Evolutionary conservation across 805 yeast genomes (phyloP).

Genomic region (Nakazawaea peltata): DNA sequence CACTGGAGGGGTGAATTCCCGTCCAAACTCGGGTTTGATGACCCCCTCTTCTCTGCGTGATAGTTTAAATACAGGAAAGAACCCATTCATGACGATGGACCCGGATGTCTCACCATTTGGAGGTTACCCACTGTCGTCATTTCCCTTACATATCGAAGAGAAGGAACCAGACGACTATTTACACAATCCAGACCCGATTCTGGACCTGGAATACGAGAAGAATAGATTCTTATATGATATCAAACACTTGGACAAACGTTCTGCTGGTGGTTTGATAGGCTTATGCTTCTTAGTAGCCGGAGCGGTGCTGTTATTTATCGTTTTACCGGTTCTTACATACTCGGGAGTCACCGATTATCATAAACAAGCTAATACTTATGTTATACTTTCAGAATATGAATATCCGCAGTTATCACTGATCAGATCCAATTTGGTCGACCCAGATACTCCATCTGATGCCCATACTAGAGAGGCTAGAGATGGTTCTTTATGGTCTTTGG

Average conservation of each 20-base stretch:
- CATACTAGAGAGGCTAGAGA: slow-evolving; percentile 41
- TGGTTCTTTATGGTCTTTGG: slow-evolving; percentile 68
- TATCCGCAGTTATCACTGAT: slow-evolving; percentile 54
- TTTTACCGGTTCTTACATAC: slow-evolving; percentile 79
- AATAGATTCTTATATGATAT: slow-evolving; percentile 58
- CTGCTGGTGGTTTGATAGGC: slow-evolving; percentile 56
- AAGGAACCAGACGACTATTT: slow-evolving; percentile 92
- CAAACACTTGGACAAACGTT: slow-evolving; percentile 56
- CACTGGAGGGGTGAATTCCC: too few relatives aligned
- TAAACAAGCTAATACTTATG: slow-evolving; percentile 23
- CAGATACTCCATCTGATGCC: slow-evolving; percentile 54
- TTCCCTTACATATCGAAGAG: slow-evolving; percentile 87
- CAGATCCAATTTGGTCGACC: slow-evolving; percentile 55
- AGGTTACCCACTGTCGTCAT: slow-evolving; percentile 89
- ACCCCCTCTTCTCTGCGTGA: not conserved
- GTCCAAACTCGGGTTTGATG: not conserved
- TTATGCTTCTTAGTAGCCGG: slow-evolving; percentile 51
- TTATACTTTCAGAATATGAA: slow-evolving; percentile 42
- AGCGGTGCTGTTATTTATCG: slow-evolving; percentile 58
- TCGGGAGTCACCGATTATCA: slow-evolving; percentile 47
- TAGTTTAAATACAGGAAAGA: slow-evolving; percentile 4
- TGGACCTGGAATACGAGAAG: slow-evolving; percentile 79
- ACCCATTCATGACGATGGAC: slow-evolving; percentile 36
- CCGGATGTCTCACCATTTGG: slow-evolving; percentile 88
- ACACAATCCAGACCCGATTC: slow-evolving; percentile 94